These are phyloP conservation scores for Leucosporidium creatinivorum DNA, from an alignment of 768 basidiomycete species.

Conservation along the genomic window DNA sequence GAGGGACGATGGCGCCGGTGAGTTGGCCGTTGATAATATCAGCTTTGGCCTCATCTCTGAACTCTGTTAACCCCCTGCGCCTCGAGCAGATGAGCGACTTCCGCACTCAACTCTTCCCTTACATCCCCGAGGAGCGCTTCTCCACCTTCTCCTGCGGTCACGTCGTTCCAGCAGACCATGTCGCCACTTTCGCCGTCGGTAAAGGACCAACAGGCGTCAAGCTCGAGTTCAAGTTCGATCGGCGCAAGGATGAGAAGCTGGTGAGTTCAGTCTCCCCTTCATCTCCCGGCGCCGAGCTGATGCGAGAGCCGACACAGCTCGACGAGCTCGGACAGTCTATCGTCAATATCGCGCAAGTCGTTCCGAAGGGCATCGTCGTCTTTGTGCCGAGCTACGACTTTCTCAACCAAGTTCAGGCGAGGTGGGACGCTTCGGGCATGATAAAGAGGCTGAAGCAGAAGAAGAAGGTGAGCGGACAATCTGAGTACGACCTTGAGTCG, in stretches of 20 bases:
- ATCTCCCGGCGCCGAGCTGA: no score
- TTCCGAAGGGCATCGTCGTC: slow-evolving; percentile 82
- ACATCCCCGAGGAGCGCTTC: slow-evolving; percentile 56
- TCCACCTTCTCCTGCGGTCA: slow-evolving; percentile 83
- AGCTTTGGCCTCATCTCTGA: no score
- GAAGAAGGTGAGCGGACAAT: slow-evolving; percentile 58
- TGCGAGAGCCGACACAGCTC: slow-evolving; percentile 47
- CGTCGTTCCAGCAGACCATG: slow-evolving; percentile 71
- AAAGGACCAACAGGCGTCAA: slow-evolving; percentile 26
- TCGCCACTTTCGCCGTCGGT: slow-evolving; percentile 53
- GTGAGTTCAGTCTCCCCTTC: not conserved
- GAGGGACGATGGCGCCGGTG: slow-evolving; percentile 98
- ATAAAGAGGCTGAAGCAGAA: slow-evolving; percentile 58
- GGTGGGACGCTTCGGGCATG: slow-evolving; percentile 60
- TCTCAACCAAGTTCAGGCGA: slow-evolving; percentile 56
- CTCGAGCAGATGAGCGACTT: slow-evolving; percentile 75
- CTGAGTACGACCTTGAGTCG: no score
- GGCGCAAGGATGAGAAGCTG: slow-evolving; percentile 47
- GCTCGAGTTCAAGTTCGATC: slow-evolving; percentile 72
- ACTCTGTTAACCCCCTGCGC: not conserved
- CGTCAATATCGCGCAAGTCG: slow-evolving; percentile 65
- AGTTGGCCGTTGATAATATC: no score
- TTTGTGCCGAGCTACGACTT: slow-evolving; percentile 91
- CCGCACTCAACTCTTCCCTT: slow-evolving; percentile 66
- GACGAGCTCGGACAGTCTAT: slow-evolving; percentile 76